Percentiles rank a stretch among this genome's conserved stretches.
Evolutionary conservation across 257 asterid species (phyloP).

Genomic region (Henckelia pumila): DNA sequence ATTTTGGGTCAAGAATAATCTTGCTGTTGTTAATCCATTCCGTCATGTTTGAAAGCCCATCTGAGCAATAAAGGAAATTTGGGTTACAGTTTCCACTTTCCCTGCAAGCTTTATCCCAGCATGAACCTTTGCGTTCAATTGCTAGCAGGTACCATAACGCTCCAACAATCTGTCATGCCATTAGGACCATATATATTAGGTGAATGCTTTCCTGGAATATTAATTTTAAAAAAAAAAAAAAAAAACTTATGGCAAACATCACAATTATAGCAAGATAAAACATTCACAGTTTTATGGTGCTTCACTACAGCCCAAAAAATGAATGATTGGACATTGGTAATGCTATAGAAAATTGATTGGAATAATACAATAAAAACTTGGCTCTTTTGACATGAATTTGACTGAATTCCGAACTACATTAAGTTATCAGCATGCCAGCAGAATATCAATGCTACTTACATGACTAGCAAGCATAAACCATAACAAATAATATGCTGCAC

Average conservation of each 20-base stretch:
- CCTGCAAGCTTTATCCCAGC: conserved; percentile 79
- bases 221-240: no score
- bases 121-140: conserved; percentile 78
- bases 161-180: conserved; percentile 68
- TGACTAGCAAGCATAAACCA: conserved; percentile 97
- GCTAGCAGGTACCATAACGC: conserved; percentile 93
- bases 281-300: neutral
- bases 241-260: no score
- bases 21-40: conserved; percentile 57
- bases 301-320: neutral
- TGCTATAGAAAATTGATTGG: no score
- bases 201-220: neutral
- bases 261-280: no score
- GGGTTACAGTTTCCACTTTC: conserved; percentile 41
- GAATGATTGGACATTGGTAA: neutral
- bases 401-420: conserved; percentile 1
- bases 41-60: conserved; percentile 41
- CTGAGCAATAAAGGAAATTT: conserved; percentile 59
- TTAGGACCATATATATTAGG: conserved; percentile 13
- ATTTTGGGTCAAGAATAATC: conserved; percentile 51
- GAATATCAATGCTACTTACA: conserved; percentile 47
- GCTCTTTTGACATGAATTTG: neutral
- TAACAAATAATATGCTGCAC: conserved; percentile 87
- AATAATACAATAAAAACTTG: neutral
- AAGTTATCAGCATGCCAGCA: conserved; percentile 9